Base-by-base conservation (phyloP, 2,329 filamentous ascomycete species). In the Septoria linicola region DNA sequence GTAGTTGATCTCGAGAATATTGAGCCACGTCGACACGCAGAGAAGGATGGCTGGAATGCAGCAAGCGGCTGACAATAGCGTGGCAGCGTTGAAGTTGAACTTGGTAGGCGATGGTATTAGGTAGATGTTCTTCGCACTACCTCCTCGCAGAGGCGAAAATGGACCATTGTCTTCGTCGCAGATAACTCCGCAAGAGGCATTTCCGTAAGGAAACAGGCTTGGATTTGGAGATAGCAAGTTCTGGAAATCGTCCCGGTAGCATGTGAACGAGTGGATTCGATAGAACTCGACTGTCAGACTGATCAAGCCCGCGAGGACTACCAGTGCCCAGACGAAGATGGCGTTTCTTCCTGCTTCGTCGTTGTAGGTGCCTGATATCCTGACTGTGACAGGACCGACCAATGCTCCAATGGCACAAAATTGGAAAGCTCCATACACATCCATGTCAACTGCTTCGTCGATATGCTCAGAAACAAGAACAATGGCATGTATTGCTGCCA, bases 371-470 rank as follows among this genome's bases (percentile, higher is more conserved):
- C 69, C 69, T 1, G 83, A 86, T 36, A 83, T 66, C 54, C 77
- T 75, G 17, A 83, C 81, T 0, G 82, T 84, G 0, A 82, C 74
- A 0, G 83, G 84, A 3, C 80, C 83, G 1, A 81, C 80, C 3
- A 87, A 59, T 13, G 86, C 82, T 10, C 81, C 83, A 31, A 87
- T 82, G 0, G 83, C 76, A 52, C 83, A 87, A 0, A 86, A 65
- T 57, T 87, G 84, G 55, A 87, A 85, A 7, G 82, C 82, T 1
- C 84, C 84, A 50, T 79, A 87, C 3, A 87, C 72, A 58, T 87
- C 84, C 77, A 87, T 80, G 60, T 87, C 83, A 11, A 85, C 76
- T 11, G 80, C 83, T 83, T 83, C 73, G 51, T 80, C 70, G n/a
- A 76, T 72, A 62, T 87, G 83, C 8, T 82, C 59, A 2, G 75